Conservation (phyloP, 2,329 filamentous ascomycete genomes). For the Hypoxylon sp. region DNA sequence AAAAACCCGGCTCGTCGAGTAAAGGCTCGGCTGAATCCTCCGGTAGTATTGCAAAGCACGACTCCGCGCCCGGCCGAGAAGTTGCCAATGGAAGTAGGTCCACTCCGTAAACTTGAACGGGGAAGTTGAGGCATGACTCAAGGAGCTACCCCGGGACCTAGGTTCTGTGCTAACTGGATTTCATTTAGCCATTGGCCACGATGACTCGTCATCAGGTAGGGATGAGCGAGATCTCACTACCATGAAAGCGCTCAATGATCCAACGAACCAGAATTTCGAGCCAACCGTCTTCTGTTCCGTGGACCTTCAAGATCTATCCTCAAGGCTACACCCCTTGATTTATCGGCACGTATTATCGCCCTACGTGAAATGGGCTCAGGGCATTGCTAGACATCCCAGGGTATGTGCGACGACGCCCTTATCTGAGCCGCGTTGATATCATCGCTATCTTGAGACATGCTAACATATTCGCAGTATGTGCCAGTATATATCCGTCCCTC, state of each 20-base stretch:
- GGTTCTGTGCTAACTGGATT: constrained; percentile 33
- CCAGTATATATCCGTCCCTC: neutral
- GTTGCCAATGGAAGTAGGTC: constrained; percentile 42
- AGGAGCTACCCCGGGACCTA: constrained; percentile 21
- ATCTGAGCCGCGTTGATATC: neutral
- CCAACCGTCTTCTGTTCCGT: constrained; percentile 62
- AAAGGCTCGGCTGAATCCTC: constrained; percentile 22
- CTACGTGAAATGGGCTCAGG: constrained; percentile 51
- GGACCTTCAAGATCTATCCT: constrained; percentile 57
- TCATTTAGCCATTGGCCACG: constrained; percentile 28
- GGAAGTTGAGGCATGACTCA: constrained; percentile 22
- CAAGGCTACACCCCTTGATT: constrained; percentile 53
- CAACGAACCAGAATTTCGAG: constrained; percentile 60
- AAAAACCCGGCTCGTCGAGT: constrained; percentile 30
- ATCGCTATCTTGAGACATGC: constrained; percentile 2
- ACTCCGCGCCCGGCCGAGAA: constrained; percentile 35
- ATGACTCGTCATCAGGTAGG: constrained; percentile 40
- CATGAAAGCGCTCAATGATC: constrained; percentile 62
- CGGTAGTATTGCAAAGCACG: constrained; percentile 20
- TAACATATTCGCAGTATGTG: constrained; percentile 34
- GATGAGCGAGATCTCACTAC: constrained; percentile 55
- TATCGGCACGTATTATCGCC: constrained; percentile 48
- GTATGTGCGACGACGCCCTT: constrained; percentile 24
- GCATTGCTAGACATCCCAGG: constrained; percentile 48
- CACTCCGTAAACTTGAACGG: constrained; percentile 18